phyloP scores from a whole-genome alignment of 306 rosid species.

The Abrus precatorius region DNA sequence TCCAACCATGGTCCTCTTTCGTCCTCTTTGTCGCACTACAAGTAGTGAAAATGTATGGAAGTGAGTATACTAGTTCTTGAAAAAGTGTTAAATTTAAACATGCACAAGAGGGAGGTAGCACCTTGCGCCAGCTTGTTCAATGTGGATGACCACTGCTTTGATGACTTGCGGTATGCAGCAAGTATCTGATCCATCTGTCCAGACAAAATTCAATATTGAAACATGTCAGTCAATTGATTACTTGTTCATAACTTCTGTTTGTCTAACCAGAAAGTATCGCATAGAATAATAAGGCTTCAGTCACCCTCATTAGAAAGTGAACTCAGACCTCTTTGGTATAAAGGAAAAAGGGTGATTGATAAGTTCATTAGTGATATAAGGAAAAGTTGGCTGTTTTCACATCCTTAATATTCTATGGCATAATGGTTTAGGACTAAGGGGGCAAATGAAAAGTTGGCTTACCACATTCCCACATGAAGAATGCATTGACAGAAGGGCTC shows the following conservation, averaged over 20 bases:
- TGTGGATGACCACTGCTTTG: conserved; percentile 93
- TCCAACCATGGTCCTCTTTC: conserved; percentile 96
- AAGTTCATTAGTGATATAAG: not conserved
- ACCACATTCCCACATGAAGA: conserved; percentile 95
- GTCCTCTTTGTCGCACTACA: conserved; percentile 89
- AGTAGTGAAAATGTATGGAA: conserved; percentile 37
- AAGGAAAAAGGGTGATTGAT: not conserved
- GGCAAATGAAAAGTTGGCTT: conserved; percentile 43
- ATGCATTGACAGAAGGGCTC: conserved; percentile 93
- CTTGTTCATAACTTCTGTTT: not conserved
- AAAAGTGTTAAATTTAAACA: conserved; percentile 13
- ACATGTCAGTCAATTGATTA: conserved; percentile 56
- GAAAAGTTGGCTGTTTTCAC: not conserved
- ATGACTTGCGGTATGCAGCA: conserved; percentile 82
- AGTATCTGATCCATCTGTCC: conserved; percentile 60
- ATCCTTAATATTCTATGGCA: not conserved
- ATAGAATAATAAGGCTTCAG: conserved; percentile 2
- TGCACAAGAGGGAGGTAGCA: conserved; percentile 39
- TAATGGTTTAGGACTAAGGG: not conserved
- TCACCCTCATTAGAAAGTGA: no score
- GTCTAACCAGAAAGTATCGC: not conserved
- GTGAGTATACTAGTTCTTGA: not conserved
- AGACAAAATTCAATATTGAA: not conserved
- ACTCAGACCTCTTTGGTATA: not conserved
- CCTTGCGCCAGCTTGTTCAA: conserved; percentile 61